Percentiles rank a stretch among this genome's conserved stretches.
These are phyloP conservation scores for Coffea humblotiana DNA, from an alignment of 305 asterid genomes.

Conservation along the genomic window DNA sequence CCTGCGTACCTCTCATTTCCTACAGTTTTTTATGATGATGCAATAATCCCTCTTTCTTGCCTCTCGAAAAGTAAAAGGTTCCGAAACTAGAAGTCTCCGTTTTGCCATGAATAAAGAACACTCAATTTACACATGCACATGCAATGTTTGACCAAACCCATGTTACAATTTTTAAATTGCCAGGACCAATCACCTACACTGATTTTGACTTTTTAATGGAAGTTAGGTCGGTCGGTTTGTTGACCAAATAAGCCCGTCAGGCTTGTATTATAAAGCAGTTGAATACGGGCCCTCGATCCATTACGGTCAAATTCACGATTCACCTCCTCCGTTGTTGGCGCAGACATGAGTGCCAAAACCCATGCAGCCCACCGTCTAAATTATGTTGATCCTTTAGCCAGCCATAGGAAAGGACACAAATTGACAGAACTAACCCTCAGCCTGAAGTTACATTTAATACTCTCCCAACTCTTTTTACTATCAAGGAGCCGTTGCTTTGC, in stretches of 20 bases:
- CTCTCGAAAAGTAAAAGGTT: background rate
- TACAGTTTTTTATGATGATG: background rate
- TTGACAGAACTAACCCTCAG: background rate
- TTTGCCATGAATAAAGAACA: conserved; percentile 34
- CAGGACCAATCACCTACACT: conserved; percentile 44
- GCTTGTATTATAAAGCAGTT: conserved; percentile 6
- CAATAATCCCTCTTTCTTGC: background rate
- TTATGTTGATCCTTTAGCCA: conserved; percentile 16
- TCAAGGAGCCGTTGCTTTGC: conserved; percentile 9
- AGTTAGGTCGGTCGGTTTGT: conserved; percentile 40
- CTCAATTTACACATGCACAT: conserved; percentile 52
- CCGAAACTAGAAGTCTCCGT: conserved; percentile 20
- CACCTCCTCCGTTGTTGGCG: conserved; percentile 20
- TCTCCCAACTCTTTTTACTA: conserved; percentile 18
- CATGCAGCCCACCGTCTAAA: conserved; percentile 28
- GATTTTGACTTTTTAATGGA: conserved; percentile 53
- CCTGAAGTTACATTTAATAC: conserved; percentile 14
- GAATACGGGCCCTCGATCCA: conserved; percentile 10
- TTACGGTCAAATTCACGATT: conserved; percentile 7
- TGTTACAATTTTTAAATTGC: conserved; percentile 52
- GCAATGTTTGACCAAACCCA: conserved; percentile 69
- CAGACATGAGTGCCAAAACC: conserved; percentile 17
- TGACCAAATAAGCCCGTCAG: conserved; percentile 45
- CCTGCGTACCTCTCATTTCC: background rate
- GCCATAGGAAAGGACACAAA: background rate